A percentile compares a stretch with the other conserved stretches of the same genome.
phyloP scores from a whole-genome alignment of 1,284 basidiomycete genomes.

The Boletus sp. region DNA sequence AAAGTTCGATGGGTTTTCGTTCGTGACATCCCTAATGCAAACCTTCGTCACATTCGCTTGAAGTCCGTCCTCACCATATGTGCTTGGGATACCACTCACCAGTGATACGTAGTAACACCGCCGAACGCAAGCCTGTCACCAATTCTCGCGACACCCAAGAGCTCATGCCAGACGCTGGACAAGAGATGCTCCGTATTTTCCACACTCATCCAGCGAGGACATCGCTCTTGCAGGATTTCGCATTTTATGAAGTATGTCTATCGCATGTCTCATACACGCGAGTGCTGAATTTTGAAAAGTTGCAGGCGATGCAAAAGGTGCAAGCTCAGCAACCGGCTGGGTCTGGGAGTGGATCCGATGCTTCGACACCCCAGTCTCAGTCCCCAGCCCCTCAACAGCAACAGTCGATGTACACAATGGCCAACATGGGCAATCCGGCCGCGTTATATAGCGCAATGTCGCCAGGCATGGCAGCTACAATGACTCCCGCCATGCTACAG shows the following conservation, averaged over 20 bases:
- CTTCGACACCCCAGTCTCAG: slow-evolving; percentile 33
- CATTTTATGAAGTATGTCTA: slow-evolving; percentile 80
- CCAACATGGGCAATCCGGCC: slow-evolving; percentile 49
- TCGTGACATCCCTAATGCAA: slow-evolving; percentile 88
- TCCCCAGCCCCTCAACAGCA: slow-evolving; percentile 41
- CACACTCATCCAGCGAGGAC: slow-evolving; percentile 88
- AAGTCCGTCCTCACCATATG: slow-evolving; percentile 49
- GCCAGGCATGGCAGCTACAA: slow-evolving; percentile 32
- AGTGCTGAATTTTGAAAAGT: slow-evolving; percentile 38
- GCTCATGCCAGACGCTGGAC: slow-evolving; percentile 87
- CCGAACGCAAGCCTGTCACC: slow-evolving; percentile 94
- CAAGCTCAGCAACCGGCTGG: slow-evolving; percentile 48
- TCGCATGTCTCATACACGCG: background rate
- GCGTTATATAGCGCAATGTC: slow-evolving; percentile 37
- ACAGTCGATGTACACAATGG: slow-evolving; percentile 36
- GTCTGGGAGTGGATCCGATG: slow-evolving; percentile 41
- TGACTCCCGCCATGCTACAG: slow-evolving; percentile 46
- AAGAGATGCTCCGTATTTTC: slow-evolving; percentile 94
- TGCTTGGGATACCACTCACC: slow-evolving; percentile 17
- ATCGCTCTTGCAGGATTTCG: slow-evolving; percentile 90
- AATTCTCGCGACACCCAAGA: slow-evolving; percentile 93
- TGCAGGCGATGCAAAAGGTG: slow-evolving; percentile 77
- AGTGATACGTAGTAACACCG: slow-evolving; percentile 73
- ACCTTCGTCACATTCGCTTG: slow-evolving; percentile 79
- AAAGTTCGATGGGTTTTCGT: slow-evolving; percentile 96